Evolutionary conservation across 345 rosid genomes (phyloP).

Genomic region (Aquilaria sinensis): DNA sequence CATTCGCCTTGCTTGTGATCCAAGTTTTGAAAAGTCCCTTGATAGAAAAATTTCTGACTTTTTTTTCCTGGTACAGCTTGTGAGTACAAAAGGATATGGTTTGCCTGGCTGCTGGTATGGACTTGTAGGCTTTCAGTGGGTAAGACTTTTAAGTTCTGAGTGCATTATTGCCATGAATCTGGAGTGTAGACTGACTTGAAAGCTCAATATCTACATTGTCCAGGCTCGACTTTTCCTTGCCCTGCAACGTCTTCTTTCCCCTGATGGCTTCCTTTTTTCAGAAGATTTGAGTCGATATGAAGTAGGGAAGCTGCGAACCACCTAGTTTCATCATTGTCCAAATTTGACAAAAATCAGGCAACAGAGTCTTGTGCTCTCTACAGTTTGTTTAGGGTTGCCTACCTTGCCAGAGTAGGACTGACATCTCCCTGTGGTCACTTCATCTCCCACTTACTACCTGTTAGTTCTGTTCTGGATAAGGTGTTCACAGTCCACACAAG

Average conservation of each 20-base stretch:
- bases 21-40: no score
- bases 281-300: slow-evolving; percentile 24
- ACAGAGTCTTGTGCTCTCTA: no score
- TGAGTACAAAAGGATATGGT: slow-evolving; percentile 38
- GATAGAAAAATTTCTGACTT: background rate
- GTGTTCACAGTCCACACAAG: no score
- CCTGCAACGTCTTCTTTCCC: slow-evolving; percentile 42
- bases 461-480: no score
- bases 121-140: slow-evolving; percentile 51
- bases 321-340: slow-evolving; percentile 12
- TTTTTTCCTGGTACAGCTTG: slow-evolving; percentile 21
- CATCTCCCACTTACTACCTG: no score
- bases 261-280: slow-evolving; percentile 34
- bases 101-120: slow-evolving; percentile 47
- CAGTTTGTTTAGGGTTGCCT: no score
- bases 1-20: background rate
- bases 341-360: no score
- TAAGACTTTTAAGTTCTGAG: slow-evolving; percentile 12
- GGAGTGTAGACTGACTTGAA: slow-evolving; percentile 4
- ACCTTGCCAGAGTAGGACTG: no score
- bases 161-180: background rate
- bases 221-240: slow-evolving; percentile 43
- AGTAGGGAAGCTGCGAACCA: slow-evolving; percentile 25
- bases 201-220: slow-evolving; percentile 1
- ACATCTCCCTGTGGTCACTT: no score